These are phyloP conservation scores for Ambispora gerdemannii DNA, from an alignment of 192 early-diverging fungal species.

Conservation along the genomic window DNA sequence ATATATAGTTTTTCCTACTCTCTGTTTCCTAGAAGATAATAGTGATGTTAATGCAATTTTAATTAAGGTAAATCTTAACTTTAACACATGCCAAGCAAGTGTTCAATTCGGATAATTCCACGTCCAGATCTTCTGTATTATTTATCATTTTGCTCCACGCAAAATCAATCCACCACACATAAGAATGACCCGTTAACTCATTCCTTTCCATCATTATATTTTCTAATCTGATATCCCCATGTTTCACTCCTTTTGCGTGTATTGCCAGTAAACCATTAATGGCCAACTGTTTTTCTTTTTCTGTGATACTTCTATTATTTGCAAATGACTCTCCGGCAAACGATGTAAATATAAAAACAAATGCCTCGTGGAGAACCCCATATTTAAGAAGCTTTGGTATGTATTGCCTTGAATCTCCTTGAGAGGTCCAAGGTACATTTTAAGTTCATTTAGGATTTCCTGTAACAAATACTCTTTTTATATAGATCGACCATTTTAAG, in stretches of 20 bases:
- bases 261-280: conserved; percentile 14
- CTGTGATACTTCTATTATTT: background rate
- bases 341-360: conserved; percentile 11
- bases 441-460: conserved; percentile 13
- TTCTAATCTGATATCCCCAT: conserved; percentile 7
- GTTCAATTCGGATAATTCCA: conserved; percentile 14
- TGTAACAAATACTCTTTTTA: conserved; percentile 18
- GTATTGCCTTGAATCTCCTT: background rate
- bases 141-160: conserved; percentile 8
- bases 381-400: conserved; percentile 12
- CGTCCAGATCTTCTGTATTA: background rate
- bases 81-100: conserved; percentile 19
- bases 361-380: conserved; percentile 10
- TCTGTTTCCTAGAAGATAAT: too few relatives aligned
- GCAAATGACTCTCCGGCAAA: conserved; percentile 6
- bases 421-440: conserved; percentile 7
- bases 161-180: conserved; percentile 17
- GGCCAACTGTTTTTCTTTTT: conserved; percentile 12
- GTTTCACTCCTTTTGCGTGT: conserved; percentile 18
- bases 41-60: too few relatives aligned
- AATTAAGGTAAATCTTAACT: too few relatives aligned
- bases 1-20: too few relatives aligned
- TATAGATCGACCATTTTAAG: conserved; percentile 11
- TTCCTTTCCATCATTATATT: conserved; percentile 16
- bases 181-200: background rate